Percentiles rank a stretch among this genome's conserved stretches.
phyloP scores from a whole-genome alignment of 305 asterid genomes.

The Fraxinus albicans region DNA sequence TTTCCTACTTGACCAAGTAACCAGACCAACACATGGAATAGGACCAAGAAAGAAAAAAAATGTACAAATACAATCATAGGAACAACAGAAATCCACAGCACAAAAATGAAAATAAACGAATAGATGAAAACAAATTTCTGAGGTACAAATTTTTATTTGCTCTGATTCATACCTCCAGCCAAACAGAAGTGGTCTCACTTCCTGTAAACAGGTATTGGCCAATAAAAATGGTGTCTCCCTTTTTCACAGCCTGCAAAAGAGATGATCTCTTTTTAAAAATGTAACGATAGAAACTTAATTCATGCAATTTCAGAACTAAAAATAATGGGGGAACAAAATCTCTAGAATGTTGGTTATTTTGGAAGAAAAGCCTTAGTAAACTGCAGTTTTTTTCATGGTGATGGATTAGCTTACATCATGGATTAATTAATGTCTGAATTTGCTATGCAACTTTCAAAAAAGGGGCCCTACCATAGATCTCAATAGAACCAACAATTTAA shows the following conservation, averaged over 20 bases:
- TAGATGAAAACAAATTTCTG: neutral
- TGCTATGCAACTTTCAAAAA: neutral
- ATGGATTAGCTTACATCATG: neutral
- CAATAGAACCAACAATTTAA: neutral
- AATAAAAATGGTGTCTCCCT: constrained; percentile 88
- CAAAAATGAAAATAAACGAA: neutral
- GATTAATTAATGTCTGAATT: neutral
- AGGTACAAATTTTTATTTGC: constrained; percentile 3
- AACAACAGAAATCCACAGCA: neutral
- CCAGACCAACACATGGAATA: neutral
- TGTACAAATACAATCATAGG: neutral
- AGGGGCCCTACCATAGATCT: neutral
- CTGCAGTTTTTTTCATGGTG: neutral
- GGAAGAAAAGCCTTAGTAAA: neutral
- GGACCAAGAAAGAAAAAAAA: neutral
- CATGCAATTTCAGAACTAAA: neutral
- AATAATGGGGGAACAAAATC: neutral
- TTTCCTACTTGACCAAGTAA: neutral
- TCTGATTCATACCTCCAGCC: constrained; percentile 80
- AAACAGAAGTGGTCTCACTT: constrained; percentile 96
- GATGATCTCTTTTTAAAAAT: constrained; percentile 13
- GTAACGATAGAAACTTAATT: neutral
- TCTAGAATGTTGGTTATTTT: neutral
- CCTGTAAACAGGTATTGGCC: constrained; percentile 98
- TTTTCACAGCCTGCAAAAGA: constrained; percentile 77